phyloP scores from a whole-genome alignment of 1,139 yeast species.

The Geotrichum citri-aurantii region DNA sequence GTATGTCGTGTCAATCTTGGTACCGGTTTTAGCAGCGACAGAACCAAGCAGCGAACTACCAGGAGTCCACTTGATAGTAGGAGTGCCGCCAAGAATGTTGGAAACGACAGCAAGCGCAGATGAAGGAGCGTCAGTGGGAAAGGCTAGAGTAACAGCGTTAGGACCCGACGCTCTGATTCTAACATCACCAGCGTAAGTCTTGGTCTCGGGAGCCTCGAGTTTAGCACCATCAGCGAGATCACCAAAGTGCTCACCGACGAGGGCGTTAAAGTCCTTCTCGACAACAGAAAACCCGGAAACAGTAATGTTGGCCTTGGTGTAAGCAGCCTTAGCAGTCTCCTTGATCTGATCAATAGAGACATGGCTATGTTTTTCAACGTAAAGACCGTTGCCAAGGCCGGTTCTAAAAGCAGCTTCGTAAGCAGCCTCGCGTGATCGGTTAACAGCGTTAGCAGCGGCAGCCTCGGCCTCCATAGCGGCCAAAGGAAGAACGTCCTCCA shows the following conservation, averaged over 20 bases:
- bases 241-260: constrained; percentile 60
- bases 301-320: constrained; percentile 64
- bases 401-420: constrained; percentile 78
- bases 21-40: constrained; percentile 46
- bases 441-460: constrained; percentile 49
- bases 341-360: constrained; percentile 62
- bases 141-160: constrained; percentile 73
- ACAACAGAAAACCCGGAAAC: constrained; percentile 70
- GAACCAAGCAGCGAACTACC: constrained; percentile 41
- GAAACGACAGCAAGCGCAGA: constrained; percentile 69
- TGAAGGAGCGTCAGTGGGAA: constrained; percentile 64
- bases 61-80: constrained; percentile 44
- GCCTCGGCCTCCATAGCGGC: constrained; percentile 48
- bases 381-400: constrained; percentile 82
- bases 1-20: constrained; percentile 53
- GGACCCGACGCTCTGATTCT: constrained; percentile 65
- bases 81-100: constrained; percentile 52
- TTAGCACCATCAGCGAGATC: constrained; percentile 57
- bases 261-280: constrained; percentile 60
- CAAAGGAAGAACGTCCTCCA: constrained; percentile 76
- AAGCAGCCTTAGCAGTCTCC: constrained; percentile 61
- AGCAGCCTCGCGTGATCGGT: constrained; percentile 68
- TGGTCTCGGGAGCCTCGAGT: constrained; percentile 41
- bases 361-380: constrained; percentile 58
- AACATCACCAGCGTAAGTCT: constrained; percentile 58